phyloP scores from a whole-genome alignment of 352 stramenopile genomes.

The Phytopythium litorale region DNA sequence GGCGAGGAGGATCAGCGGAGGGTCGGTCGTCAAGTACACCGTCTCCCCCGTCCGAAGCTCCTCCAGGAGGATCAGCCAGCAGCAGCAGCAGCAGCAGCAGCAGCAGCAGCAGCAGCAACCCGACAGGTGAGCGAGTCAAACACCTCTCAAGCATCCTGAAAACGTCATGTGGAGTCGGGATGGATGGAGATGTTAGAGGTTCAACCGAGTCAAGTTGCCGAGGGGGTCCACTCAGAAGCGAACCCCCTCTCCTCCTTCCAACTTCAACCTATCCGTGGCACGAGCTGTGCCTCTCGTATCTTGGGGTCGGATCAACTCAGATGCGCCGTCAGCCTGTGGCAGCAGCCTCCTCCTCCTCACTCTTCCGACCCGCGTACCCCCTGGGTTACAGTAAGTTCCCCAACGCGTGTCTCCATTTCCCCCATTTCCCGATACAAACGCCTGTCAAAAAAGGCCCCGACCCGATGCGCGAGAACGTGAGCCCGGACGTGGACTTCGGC shows the following conservation, averaged over 20 bases:
- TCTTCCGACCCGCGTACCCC: not conserved
- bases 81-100: too few relatives aligned
- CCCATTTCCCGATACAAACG: not conserved
- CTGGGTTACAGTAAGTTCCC: too few relatives aligned
- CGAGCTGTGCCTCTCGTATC: not conserved
- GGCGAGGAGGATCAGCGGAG: too few relatives aligned
- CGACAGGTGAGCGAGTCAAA: too few relatives aligned
- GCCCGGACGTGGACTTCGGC: constrained; percentile 31
- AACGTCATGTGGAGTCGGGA: too few relatives aligned
- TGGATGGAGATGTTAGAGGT: not conserved
- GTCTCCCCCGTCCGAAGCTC: too few relatives aligned
- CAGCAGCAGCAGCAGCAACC: too few relatives aligned
- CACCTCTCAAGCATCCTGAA: too few relatives aligned
- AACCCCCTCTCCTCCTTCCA: not conserved
- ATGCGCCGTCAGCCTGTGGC: not conserved
- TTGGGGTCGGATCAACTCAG: not conserved
- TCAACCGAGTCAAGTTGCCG: not conserved
- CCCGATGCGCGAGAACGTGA: constrained; percentile 21
- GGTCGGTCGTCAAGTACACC: too few relatives aligned
- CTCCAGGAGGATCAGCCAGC: too few relatives aligned
- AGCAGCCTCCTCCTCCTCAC: not conserved
- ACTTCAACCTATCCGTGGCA: not conserved
- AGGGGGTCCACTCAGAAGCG: not conserved
- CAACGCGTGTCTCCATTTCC: not conserved
- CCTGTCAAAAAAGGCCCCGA: not conserved